Evolutionary conservation across 1,284 basidiomycete species (phyloP), one percentile per base, ranked within the genome.

Genomic region (Cryptococcus deneoformans): DNA sequence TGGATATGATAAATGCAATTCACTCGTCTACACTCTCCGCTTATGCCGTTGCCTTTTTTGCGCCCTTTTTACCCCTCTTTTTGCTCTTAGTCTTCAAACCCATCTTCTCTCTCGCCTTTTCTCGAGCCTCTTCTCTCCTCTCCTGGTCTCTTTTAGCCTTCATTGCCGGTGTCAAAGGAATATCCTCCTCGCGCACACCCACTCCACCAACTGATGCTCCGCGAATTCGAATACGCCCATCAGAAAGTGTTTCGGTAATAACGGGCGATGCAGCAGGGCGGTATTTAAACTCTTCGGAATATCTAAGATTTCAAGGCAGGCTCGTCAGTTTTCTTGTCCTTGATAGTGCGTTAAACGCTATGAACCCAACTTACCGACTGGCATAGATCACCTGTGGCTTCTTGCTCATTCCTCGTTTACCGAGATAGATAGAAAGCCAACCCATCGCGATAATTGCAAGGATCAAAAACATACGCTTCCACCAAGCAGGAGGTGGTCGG

Each of bases 231-330:
- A 79, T 72, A 5, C 75, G 68, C 16, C 77, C 77, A 62, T 77
- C 76, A 53, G 71, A 64, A 29, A 78, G 67, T 52, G 70, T 62
- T 59, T 79, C 77, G 42, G 77, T 79, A 55, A 79, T 79, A 11
- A 79, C 72, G 34, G 78, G 78, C 9, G 75, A 76, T 6, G 77
- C 75, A 14, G 78, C 78, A 2, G 78, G 78, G n/a, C 78, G 70
- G 61, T 71, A 79, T 57, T 72, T 75, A 69, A 69, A 70, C 66
- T 79, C 77, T 50, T 79, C 75, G 24, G 75, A 77, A 61, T 79
- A 79, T 50, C 78, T 79, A 42, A 14, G 24, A 20, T 24, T 16
- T 36, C 36, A 9, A 39, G 50, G 42, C 34, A n/a, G 16, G 20
- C 20, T 47, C 24, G 34, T 53, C 42, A 53, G 52, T 45, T 38